Evolutionary conservation across 2,329 filamentous ascomycete species (phyloP).

Genomic region (Mycosphaerella sp.): DNA sequence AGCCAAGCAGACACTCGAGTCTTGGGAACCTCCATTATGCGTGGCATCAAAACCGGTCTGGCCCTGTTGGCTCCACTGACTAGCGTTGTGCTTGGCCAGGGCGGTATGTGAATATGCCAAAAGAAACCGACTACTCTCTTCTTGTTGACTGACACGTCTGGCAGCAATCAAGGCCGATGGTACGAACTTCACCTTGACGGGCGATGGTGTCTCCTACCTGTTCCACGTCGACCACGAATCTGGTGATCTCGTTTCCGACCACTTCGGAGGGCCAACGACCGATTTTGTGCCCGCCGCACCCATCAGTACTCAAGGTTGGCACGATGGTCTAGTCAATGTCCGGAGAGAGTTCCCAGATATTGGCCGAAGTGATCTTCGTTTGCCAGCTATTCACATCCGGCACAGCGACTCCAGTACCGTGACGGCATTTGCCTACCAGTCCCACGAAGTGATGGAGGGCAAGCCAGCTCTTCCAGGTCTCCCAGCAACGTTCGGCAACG

Average conservation of each 20-base stretch:
- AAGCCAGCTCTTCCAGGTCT: slow-evolving; percentile 54
- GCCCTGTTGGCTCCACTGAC: slow-evolving; percentile 7
- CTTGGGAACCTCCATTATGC: slow-evolving; percentile 1
- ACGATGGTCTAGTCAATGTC: slow-evolving; percentile 45
- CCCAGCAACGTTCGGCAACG: slow-evolving; percentile 54
- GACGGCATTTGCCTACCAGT: slow-evolving; percentile 53
- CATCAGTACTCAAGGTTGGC: slow-evolving; percentile 48
- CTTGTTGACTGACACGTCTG: background rate
- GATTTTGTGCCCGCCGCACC: slow-evolving; percentile 46
- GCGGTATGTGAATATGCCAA: background rate
- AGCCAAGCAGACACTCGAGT: background rate
- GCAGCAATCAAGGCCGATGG: slow-evolving; percentile 51
- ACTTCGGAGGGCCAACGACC: slow-evolving; percentile 53
- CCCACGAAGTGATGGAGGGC: slow-evolving; percentile 50
- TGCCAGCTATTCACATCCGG: slow-evolving; percentile 55
- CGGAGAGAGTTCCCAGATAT: slow-evolving; percentile 60
- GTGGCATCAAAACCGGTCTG: background rate
- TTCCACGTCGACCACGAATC: slow-evolving; percentile 56
- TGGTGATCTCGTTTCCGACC: slow-evolving; percentile 54
- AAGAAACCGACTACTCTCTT: background rate
- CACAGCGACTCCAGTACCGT: slow-evolving; percentile 56
- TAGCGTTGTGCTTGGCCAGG: slow-evolving; percentile 4
- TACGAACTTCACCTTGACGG: slow-evolving; percentile 52
- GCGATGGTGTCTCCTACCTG: slow-evolving; percentile 53
- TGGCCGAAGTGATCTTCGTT: slow-evolving; percentile 57